These are phyloP conservation scores for Populus tomentosa DNA, from an alignment of 441 rosid species.

Conservation along the genomic window DNA sequence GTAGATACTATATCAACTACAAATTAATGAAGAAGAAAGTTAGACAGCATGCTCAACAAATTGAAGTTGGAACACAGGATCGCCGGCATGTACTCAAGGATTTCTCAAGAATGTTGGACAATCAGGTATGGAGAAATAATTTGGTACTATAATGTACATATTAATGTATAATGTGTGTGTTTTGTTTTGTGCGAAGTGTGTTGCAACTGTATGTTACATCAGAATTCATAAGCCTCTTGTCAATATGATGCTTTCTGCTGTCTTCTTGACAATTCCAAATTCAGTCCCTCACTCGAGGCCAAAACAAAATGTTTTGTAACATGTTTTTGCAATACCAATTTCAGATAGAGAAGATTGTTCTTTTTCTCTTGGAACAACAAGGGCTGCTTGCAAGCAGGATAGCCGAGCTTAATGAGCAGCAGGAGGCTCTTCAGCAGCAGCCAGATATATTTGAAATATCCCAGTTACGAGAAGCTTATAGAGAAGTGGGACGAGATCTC, in stretches of 20 bases:
- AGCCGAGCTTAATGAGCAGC: slow-evolving; percentile 55
- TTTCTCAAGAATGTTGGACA: slow-evolving; percentile 95
- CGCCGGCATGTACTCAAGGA: slow-evolving; percentile 93
- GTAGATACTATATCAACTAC: slow-evolving; percentile 89
- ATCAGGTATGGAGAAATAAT: slow-evolving; percentile 46
- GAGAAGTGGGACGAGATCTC: slow-evolving; percentile 75
- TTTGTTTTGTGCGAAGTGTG: neutral
- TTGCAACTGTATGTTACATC: neutral
- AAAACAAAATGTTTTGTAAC: neutral
- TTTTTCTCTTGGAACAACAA: slow-evolving; percentile 97
- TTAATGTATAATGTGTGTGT: neutral
- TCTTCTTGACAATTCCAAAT: neutral
- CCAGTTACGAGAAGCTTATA: slow-evolving; percentile 70
- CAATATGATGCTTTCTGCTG: neutral
- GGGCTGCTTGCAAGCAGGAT: slow-evolving; percentile 78
- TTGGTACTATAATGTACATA: neutral
- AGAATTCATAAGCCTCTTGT: neutral
- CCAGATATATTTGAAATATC: slow-evolving; percentile 61
- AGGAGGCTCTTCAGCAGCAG: slow-evolving; percentile 62
- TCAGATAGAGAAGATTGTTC: slow-evolving; percentile 95
- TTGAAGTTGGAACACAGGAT: slow-evolving; percentile 66
- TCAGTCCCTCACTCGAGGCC: neutral
- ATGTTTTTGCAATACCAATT: slow-evolving; percentile 11
- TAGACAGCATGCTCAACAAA: slow-evolving; percentile 78
- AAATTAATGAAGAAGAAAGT: slow-evolving; percentile 96